These are phyloP conservation scores for Didymosphaeria variabile DNA, from an alignment of 2,329 filamentous ascomycete genomes.

Conservation along the genomic window DNA sequence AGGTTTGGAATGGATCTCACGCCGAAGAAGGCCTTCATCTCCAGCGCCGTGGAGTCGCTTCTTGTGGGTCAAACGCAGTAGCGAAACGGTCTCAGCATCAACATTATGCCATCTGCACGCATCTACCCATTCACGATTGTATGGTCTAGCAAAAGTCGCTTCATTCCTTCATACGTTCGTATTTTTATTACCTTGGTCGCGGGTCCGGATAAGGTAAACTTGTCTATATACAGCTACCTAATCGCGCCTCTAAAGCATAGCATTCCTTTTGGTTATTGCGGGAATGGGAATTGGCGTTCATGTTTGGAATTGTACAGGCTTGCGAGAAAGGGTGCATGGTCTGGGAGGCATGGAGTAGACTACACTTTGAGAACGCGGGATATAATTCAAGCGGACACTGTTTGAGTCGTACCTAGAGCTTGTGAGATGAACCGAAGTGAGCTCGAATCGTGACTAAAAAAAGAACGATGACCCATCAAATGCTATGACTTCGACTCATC, in stretches of 20 bases:
- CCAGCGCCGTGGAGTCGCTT: slow-evolving; percentile 47
- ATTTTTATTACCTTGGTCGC: slow-evolving; percentile 17
- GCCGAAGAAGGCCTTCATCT: slow-evolving; percentile 87
- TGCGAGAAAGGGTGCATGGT: slow-evolving; percentile 5
- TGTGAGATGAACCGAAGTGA: background rate
- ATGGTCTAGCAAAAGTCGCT: slow-evolving; percentile 21
- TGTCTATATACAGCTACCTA: slow-evolving; percentile 22
- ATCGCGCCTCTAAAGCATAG: slow-evolving; percentile 25
- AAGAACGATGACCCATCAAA: background rate
- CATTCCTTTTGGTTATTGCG: slow-evolving; percentile 20
- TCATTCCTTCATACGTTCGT: slow-evolving; percentile 2
- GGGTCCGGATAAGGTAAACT: slow-evolving; percentile 15
- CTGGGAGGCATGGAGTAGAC: slow-evolving; percentile 8
- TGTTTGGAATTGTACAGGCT: slow-evolving; percentile 6
- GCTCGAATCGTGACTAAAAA: background rate
- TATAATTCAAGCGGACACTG: slow-evolving; percentile 14
- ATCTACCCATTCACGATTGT: slow-evolving; percentile 26
- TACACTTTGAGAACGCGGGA: background rate
- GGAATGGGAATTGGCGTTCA: slow-evolving; percentile 3
- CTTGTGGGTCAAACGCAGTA: slow-evolving; percentile 19
- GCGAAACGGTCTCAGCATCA: background rate
- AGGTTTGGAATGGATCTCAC: slow-evolving; percentile 85
- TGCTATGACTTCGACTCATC: background rate
- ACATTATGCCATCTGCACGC: background rate
- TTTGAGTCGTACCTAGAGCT: background rate